A percentile compares a stretch with the other conserved stretches of the same genome.
phyloP scores from a whole-genome alignment of 257 asterid genomes.

The Nyctanthes arbortristis region DNA sequence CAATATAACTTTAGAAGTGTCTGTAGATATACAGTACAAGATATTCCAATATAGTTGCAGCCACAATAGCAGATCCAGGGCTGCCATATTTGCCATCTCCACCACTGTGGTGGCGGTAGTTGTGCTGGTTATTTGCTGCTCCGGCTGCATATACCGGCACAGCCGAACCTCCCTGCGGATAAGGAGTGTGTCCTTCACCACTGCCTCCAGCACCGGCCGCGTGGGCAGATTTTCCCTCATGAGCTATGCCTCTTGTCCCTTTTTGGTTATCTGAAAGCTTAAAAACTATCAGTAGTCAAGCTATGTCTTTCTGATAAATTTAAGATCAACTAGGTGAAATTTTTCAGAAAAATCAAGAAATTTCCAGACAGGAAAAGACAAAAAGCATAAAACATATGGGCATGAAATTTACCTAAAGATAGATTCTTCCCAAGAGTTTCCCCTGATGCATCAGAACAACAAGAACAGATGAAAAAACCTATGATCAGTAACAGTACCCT shows the following conservation, averaged over 20 bases:
- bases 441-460: slow-evolving; percentile 21
- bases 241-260: slow-evolving; percentile 10
- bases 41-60: slow-evolving; percentile 23
- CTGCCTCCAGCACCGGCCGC: slow-evolving; percentile 30
- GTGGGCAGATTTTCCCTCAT: slow-evolving; percentile 16
- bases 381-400: background rate
- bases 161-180: slow-evolving; percentile 36
- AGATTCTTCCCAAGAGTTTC: background rate
- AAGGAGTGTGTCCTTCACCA: slow-evolving; percentile 25
- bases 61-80: slow-evolving; percentile 13
- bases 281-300: background rate
- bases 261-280: background rate
- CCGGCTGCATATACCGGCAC: slow-evolving; percentile 41
- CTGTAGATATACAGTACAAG: slow-evolving; percentile 10
- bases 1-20: background rate
- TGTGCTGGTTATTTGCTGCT: slow-evolving; percentile 35
- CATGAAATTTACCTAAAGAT: slow-evolving; percentile 30
- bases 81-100: slow-evolving; percentile 19
- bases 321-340: background rate
- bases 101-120: slow-evolving; percentile 27
- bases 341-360: background rate
- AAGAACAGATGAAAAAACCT: slow-evolving; percentile 26
- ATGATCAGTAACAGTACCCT: slow-evolving; percentile 24
- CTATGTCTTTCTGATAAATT: background rate
- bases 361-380: background rate